Conservation (phyloP, 305 asterid species). For the Stenogyne calaminthoides region DNA sequence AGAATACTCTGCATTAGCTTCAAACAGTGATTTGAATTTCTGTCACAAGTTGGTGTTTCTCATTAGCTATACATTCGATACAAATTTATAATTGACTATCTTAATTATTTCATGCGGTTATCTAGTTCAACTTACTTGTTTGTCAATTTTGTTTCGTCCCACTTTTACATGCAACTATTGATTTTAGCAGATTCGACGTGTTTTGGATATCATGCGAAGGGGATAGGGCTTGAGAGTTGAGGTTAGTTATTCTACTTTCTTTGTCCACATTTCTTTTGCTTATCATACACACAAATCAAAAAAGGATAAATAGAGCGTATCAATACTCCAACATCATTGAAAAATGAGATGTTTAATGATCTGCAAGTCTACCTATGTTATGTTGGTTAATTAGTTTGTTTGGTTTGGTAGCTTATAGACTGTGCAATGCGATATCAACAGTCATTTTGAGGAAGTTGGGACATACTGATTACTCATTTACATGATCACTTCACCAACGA, state of each 20-base stretch:
- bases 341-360: too few species aligned
- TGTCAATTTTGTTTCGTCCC: slow-evolving; percentile 7
- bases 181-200: slow-evolving; percentile 81
- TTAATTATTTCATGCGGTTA: neutral
- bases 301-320: neutral
- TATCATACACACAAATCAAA: neutral
- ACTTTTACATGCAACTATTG: slow-evolving; percentile 23
- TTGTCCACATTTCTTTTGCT: neutral
- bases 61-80: neutral
- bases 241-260: slow-evolving; percentile 47
- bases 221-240: slow-evolving; percentile 88
- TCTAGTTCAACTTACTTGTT: neutral
- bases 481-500: neutral
- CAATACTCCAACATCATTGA: too few species aligned
- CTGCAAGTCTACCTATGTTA: too few species aligned
- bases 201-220: slow-evolving; percentile 90
- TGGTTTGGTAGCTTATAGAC: neutral
- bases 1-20: neutral
- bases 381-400: too few species aligned
- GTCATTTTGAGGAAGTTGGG: too few species aligned
- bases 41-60: neutral
- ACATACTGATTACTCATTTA: neutral
- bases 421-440: too few species aligned
- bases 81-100: neutral
- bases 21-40: neutral